Conservation (phyloP, 78 protist species). For the Polysphondylium violaceum region DNA sequence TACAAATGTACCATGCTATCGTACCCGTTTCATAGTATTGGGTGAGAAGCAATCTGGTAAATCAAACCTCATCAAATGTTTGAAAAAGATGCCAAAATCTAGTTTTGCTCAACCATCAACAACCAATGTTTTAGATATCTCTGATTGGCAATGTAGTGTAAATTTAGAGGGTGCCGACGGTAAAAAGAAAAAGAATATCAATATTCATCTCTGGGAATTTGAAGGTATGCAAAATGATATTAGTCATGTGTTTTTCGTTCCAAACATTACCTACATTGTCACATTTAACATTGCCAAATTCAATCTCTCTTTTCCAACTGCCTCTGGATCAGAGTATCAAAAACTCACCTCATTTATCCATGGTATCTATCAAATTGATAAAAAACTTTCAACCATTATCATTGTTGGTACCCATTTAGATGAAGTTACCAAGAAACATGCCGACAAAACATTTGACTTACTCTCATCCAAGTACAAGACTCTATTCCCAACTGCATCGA, state of each 20-base stretch:
- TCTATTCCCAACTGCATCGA: slow-evolving; percentile 14
- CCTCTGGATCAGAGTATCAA: too few species aligned
- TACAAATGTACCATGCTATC: slow-evolving; percentile 63
- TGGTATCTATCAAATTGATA: slow-evolving; percentile 16
- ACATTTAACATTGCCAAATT: slow-evolving; percentile 21
- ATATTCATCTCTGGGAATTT: slow-evolving; percentile 72
- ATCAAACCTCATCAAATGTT: slow-evolving; percentile 63
- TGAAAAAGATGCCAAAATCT: slow-evolving; percentile 37
- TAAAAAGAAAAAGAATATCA: slow-evolving; percentile 28
- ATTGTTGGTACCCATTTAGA: slow-evolving; percentile 63
- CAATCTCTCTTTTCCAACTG: background rate
- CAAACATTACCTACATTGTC: slow-evolving; percentile 41
- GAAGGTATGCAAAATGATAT: slow-evolving; percentile 64
- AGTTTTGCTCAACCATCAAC: background rate
- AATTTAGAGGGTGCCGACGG: slow-evolving; percentile 46
- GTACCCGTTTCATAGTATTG: slow-evolving; percentile 43
- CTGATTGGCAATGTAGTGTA: slow-evolving; percentile 51
- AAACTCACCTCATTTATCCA: slow-evolving; percentile 19
- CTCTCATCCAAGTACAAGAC: background rate
- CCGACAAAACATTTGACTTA: slow-evolving; percentile 30
- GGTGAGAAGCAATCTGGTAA: slow-evolving; percentile 62
- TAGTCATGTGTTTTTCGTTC: slow-evolving; percentile 54
- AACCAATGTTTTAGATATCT: slow-evolving; percentile 64
- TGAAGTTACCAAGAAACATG: slow-evolving; percentile 9
- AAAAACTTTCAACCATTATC: slow-evolving; percentile 21